phyloP scores from a whole-genome alignment of 768 basidiomycete genomes.

The Daedaleopsis sinensis region DNA sequence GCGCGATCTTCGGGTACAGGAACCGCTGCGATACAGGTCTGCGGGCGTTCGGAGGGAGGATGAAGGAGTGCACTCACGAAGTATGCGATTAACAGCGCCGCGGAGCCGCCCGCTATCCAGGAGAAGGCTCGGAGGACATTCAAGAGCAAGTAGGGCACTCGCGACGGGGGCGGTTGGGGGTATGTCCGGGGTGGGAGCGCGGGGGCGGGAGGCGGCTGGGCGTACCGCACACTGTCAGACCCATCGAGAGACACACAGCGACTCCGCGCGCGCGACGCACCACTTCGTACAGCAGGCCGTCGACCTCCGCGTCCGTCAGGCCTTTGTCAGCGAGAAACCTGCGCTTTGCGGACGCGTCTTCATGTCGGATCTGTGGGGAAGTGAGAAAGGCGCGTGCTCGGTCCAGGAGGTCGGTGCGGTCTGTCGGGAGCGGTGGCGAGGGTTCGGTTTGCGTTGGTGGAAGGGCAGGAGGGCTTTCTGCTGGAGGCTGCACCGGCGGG shows the following conservation, averaged over 20 bases:
- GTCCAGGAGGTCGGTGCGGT: constrained; percentile 31
- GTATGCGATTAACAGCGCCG: constrained; percentile 60
- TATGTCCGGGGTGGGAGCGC: constrained; percentile 72
- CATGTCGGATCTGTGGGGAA: constrained; percentile 65
- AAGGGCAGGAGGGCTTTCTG: background rate
- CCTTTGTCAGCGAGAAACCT: constrained; percentile 75
- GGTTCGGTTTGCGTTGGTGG: background rate
- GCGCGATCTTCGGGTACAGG: constrained; percentile 66
- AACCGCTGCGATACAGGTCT: constrained; percentile 52
- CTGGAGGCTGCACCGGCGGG: background rate
- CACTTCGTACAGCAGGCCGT: constrained; percentile 55
- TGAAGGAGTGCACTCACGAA: constrained; percentile 49
- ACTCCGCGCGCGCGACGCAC: constrained; percentile 41
- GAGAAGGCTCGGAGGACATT: constrained; percentile 60
- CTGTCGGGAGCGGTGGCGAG: background rate
- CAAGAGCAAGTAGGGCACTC: constrained; percentile 65
- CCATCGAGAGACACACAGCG: constrained; percentile 28
- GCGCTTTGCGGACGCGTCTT: constrained; percentile 59
- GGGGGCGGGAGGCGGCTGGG: constrained; percentile 22
- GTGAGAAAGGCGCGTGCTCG: constrained; percentile 66
- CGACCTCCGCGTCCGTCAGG: constrained; percentile 60
- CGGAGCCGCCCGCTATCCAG: constrained; percentile 71
- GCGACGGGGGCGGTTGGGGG: constrained; percentile 69
- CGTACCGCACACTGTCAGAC: background rate
- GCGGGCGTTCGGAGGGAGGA: background rate